Conservation (phyloP, 2,329 filamentous ascomycete genomes). For the Xylariaceae sp. region DNA sequence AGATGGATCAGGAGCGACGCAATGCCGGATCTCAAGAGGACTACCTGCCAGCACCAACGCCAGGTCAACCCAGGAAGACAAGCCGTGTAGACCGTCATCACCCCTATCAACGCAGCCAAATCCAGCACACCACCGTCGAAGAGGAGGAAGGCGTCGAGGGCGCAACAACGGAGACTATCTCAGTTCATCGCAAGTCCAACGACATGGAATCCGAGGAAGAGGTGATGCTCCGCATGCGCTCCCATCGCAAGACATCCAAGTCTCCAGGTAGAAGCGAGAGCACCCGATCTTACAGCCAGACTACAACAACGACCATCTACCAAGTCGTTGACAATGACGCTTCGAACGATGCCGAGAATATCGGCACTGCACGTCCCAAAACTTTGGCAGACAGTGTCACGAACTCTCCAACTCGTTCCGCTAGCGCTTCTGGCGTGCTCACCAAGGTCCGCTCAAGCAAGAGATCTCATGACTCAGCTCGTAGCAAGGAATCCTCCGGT, state of each 20-base stretch:
- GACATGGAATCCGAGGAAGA: constrained; percentile 77
- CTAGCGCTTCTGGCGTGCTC: constrained; percentile 52
- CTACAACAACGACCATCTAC: constrained; percentile 67
- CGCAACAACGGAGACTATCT: constrained; percentile 55
- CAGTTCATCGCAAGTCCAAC: constrained; percentile 58
- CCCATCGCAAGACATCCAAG: constrained; percentile 61
- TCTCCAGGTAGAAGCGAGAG: constrained; percentile 60
- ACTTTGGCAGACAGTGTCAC: constrained; percentile 48
- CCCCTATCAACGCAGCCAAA: constrained; percentile 60
- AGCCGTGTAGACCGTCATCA: constrained; percentile 73
- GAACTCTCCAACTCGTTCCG: constrained; percentile 43
- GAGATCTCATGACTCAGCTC: constrained; percentile 48
- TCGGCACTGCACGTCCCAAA: constrained; percentile 58
- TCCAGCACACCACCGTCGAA: constrained; percentile 42
- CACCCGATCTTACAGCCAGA: constrained; percentile 69
- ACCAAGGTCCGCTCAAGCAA: constrained; percentile 64
- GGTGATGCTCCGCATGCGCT: constrained; percentile 69
- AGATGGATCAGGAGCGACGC: constrained; percentile 78
- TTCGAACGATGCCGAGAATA: constrained; percentile 68
- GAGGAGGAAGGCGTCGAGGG: constrained; percentile 50
- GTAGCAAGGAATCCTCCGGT: constrained; percentile 48
- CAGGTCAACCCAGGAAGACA: constrained; percentile 90
- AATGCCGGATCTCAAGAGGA: constrained; percentile 74
- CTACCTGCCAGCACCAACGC: constrained; percentile 89
- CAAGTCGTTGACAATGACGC: constrained; percentile 62